Evolutionary conservation across 225 moss, liverwort and hornwort genomes (phyloP).

Genomic region (Pseudisothecium myosuroides): DNA sequence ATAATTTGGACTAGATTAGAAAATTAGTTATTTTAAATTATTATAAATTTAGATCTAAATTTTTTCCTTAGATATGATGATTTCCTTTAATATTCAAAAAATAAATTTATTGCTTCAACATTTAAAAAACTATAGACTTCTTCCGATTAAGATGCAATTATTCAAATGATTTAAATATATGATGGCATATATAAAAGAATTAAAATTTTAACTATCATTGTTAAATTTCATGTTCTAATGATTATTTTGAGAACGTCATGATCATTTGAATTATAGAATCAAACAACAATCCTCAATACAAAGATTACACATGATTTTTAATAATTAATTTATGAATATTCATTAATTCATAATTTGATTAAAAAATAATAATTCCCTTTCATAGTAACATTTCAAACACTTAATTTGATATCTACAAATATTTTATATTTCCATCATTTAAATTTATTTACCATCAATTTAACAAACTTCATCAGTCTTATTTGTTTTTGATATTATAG

Average conservation of each 20-base stretch:
- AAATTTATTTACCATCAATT: not conserved
- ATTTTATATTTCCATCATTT: too few species aligned
- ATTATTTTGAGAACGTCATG: not conserved
- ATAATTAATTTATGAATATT: not conserved
- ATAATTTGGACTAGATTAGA: not conserved
- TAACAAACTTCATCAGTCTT: not conserved
- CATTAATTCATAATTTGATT: not conserved
- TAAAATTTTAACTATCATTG: not conserved
- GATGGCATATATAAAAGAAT: not conserved
- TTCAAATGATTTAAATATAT: not conserved
- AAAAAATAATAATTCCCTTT: not conserved
- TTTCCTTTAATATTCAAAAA: not conserved
- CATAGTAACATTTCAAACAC: fast-evolving
- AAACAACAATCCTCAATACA: not conserved
- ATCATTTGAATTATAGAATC: not conserved
- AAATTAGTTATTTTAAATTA: too few species aligned
- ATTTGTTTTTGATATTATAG: not conserved
- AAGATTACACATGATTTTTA: not conserved
- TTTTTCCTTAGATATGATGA: too few species aligned
- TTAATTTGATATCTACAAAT: not conserved
- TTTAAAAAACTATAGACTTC: not conserved
- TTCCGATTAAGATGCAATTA: not conserved
- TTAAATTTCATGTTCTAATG: not conserved
- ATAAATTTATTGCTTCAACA: too few species aligned
- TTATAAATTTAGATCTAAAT: not conserved